Evolutionary conservation across 2,329 filamentous ascomycete genomes (phyloP).

Genomic region (Penicillium sclerotiorum): DNA sequence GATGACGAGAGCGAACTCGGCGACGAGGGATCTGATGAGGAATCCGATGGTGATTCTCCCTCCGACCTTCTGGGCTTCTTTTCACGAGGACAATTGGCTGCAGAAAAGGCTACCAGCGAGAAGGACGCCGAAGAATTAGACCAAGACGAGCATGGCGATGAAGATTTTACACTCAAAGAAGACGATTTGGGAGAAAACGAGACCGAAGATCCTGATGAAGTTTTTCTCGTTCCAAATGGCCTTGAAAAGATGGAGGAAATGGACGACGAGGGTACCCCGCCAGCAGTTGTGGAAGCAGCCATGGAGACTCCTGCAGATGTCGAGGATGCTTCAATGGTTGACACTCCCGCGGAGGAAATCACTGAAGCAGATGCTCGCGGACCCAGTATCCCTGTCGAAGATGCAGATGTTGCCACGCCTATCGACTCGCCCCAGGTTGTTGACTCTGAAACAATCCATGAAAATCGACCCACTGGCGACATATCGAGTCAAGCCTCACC

Average conservation of each 20-base stretch:
- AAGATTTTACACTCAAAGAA: constrained; percentile 21
- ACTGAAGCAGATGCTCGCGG: constrained; percentile 3
- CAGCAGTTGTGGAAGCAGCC: constrained; percentile 22
- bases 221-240: constrained; percentile 37
- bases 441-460: constrained; percentile 22
- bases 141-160: constrained; percentile 22
- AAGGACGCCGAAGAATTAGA: constrained; percentile 26
- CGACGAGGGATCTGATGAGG: constrained; percentile 46
- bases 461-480: constrained; percentile 32
- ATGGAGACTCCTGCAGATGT: constrained; percentile 15
- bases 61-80: constrained; percentile 52
- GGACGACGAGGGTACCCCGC: constrained; percentile 33
- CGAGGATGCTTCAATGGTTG: constrained; percentile 15
- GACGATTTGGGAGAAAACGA: constrained; percentile 29
- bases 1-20: constrained; percentile 53
- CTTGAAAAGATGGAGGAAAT: constrained; percentile 17
- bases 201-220: constrained; percentile 38
- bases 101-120: constrained; percentile 39
- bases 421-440: constrained; percentile 11
- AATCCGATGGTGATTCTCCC: constrained; percentile 33
- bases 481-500: constrained; percentile 47
- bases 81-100: constrained; percentile 25
- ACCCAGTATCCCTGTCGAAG: background rate
- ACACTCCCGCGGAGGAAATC: constrained; percentile 13
- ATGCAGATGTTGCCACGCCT: constrained; percentile 14